phyloP scores from a whole-genome alignment of 2,329 filamentous ascomycete genomes.

The Cryphonectria japonica region DNA sequence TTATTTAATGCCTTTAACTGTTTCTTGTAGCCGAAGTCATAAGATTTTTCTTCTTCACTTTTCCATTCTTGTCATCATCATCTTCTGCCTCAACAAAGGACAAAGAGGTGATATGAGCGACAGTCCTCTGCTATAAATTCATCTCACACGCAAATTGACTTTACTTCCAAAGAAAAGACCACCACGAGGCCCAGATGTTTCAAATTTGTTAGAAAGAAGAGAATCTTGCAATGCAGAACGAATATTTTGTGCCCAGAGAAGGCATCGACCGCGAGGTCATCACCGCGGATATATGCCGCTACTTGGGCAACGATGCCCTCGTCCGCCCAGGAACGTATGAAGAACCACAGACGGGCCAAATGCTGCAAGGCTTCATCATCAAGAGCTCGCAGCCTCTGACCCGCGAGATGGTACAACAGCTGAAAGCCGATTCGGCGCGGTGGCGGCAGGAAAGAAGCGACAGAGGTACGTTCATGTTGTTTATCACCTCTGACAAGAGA shows the following conservation, averaged over 20 bases:
- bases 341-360: not conserved
- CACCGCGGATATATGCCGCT: constrained; percentile 82
- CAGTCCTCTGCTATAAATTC: not conserved
- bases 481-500: not conserved
- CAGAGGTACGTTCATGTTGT: not conserved
- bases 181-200: not conserved
- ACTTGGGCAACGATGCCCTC: constrained; percentile 80
- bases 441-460: not conserved
- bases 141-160: not conserved
- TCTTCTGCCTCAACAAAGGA: not conserved
- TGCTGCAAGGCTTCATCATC: not conserved
- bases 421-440: not conserved
- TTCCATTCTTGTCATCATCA: not conserved
- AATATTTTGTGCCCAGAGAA: constrained; percentile 80
- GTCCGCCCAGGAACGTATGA: constrained; percentile 73
- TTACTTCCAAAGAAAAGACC: not conserved
- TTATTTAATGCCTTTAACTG: not conserved
- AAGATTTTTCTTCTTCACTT: not conserved
- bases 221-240: constrained; percentile 55
- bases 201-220: too few relatives aligned
- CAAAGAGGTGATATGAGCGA: not conserved
- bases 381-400: not conserved
- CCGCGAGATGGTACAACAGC: not conserved
- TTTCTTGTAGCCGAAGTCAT: not conserved
- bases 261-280: constrained; percentile 85